A percentile compares a stretch with the other conserved stretches of the same genome.
Evolutionary conservation across 73 alveolate genomes (phyloP).

Genomic region (Halteria grandinella): DNA sequence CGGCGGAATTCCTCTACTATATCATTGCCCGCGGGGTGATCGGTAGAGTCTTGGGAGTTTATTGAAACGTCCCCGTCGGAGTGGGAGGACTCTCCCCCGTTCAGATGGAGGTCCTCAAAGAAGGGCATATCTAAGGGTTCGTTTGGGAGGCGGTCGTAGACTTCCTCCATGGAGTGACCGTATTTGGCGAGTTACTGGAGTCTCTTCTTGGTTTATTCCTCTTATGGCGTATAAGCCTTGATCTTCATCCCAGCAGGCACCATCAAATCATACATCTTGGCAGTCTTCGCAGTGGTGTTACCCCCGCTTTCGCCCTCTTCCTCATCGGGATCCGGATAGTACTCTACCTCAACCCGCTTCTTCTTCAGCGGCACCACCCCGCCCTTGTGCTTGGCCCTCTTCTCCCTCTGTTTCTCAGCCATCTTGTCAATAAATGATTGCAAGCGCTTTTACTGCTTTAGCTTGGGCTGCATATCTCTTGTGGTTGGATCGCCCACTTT

Average conservation of each 20-base stretch:
- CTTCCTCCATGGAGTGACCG: conserved; percentile 13
- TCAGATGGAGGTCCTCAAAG: background rate
- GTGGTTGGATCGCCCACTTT: conserved; percentile 26
- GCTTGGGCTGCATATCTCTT: conserved; percentile 3
- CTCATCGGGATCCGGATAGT: conserved; percentile 17
- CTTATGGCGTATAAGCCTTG: conserved; percentile 25
- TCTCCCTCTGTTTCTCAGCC: conserved; percentile 39
- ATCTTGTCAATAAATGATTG: conserved; percentile 16
- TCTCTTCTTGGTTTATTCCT: conserved; percentile 14
- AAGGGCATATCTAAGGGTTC: conserved; percentile 5
- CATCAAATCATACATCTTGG: conserved; percentile 29
- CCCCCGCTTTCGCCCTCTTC: conserved; percentile 6
- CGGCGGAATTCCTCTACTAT: conserved; percentile 11
- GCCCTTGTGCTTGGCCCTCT: conserved; percentile 52
- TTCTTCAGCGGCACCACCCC: conserved; percentile 42
- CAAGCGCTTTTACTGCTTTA: conserved; percentile 3
- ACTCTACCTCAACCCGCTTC: conserved; percentile 33
- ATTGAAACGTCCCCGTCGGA: conserved; percentile 18
- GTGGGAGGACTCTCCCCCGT: background rate
- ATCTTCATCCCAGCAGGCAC: conserved; percentile 40
- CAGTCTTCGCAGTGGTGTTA: background rate
- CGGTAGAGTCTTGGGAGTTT: conserved; percentile 1
- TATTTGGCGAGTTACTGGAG: background rate
- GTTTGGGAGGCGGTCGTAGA: background rate
- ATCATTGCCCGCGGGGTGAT: conserved; percentile 23